Percentiles rank a stretch among this genome's conserved stretches.
Evolutionary conservation across 2,329 filamentous ascomycete species (phyloP).

Genomic region (Nigrospora osmanthi): DNA sequence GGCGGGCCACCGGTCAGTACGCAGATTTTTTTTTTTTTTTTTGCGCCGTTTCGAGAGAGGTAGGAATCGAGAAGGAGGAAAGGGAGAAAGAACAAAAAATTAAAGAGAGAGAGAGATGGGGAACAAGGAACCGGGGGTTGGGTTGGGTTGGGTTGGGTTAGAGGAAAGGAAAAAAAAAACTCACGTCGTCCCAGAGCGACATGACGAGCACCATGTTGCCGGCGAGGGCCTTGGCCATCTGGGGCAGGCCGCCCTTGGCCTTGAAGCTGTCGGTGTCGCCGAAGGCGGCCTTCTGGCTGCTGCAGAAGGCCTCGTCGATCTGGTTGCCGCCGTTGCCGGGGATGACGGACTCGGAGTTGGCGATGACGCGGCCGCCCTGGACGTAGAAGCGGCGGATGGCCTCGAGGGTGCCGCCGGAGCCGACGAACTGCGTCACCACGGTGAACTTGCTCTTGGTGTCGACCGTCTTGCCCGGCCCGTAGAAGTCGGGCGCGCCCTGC

Average conservation of each 20-base stretch:
- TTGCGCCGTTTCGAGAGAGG: neutral
- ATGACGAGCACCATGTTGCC: constrained; percentile 54
- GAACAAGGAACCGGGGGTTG: too few relatives aligned
- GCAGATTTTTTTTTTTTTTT: too few relatives aligned
- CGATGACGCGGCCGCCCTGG: constrained; percentile 42
- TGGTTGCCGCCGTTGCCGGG: constrained; percentile 19
- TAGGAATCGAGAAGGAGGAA: neutral
- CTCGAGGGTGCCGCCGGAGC: constrained; percentile 35
- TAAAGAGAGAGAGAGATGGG: too few relatives aligned
- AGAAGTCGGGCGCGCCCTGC: constrained; percentile 51
- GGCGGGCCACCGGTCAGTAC: too few relatives aligned
- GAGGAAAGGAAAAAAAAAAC: constrained; percentile 6
- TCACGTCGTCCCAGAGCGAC: constrained; percentile 48
- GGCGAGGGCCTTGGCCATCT: constrained; percentile 43
- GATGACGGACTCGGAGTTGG: constrained; percentile 26
- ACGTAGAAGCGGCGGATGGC: constrained; percentile 51
- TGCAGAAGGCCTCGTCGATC: constrained; percentile 48
- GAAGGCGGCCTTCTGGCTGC: constrained; percentile 43
- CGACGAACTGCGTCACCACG: constrained; percentile 51
- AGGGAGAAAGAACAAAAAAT: neutral
- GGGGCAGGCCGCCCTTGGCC: constrained; percentile 40
- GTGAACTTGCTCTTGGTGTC: constrained; percentile 48
- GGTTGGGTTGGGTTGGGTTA: too few relatives aligned
- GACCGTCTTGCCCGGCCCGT: constrained; percentile 45
- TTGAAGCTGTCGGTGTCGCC: constrained; percentile 42